Percentiles rank a stretch among this genome's conserved stretches.
Evolutionary conservation across 2,329 filamentous ascomycete species (phyloP).

Genomic region (Hysterium pulicare): DNA sequence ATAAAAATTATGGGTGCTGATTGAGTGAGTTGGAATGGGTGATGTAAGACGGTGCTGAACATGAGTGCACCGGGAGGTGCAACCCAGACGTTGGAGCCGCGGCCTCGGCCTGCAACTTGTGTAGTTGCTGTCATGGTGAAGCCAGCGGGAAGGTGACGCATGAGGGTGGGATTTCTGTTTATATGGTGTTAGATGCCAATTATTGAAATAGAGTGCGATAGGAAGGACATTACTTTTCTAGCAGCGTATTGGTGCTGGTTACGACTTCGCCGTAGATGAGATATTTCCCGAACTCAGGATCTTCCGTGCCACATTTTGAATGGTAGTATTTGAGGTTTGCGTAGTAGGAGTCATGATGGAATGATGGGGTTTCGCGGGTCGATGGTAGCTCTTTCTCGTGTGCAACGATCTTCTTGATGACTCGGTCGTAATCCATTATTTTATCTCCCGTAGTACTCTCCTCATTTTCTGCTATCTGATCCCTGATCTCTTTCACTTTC

Average conservation of each 20-base stretch:
- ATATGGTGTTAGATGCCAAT: constrained; percentile 39
- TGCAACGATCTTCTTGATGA: constrained; percentile 70
- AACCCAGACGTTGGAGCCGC: constrained; percentile 92
- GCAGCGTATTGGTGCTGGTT: constrained; percentile 87
- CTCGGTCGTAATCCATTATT: constrained; percentile 69
- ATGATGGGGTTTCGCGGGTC: constrained; percentile 73
- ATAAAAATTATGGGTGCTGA: constrained; percentile 84
- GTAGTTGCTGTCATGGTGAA: constrained; percentile 84
- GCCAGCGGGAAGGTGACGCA: constrained; percentile 75
- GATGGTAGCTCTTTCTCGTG: constrained; percentile 68
- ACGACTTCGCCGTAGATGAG: constrained; percentile 88
- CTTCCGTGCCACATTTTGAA: constrained; percentile 52
- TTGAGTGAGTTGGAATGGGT: constrained; percentile 68
- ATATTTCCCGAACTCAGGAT: constrained; percentile 66
- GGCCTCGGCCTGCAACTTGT: constrained; percentile 82
- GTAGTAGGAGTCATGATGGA: constrained; percentile 80
- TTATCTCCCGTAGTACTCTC: constrained; percentile 46
- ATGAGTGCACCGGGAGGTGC: constrained; percentile 82
- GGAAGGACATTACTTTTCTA: constrained; percentile 68
- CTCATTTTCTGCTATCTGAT: constrained; percentile 26
- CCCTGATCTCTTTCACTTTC: constrained; percentile 26
- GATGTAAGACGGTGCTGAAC: constrained; percentile 84
- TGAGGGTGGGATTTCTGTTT: constrained; percentile 79
- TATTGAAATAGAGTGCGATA: neutral
- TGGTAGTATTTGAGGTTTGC: constrained; percentile 67